phyloP scores from a whole-genome alignment of 2,329 filamentous ascomycete species.

The Trichoderma asperellum region DNA sequence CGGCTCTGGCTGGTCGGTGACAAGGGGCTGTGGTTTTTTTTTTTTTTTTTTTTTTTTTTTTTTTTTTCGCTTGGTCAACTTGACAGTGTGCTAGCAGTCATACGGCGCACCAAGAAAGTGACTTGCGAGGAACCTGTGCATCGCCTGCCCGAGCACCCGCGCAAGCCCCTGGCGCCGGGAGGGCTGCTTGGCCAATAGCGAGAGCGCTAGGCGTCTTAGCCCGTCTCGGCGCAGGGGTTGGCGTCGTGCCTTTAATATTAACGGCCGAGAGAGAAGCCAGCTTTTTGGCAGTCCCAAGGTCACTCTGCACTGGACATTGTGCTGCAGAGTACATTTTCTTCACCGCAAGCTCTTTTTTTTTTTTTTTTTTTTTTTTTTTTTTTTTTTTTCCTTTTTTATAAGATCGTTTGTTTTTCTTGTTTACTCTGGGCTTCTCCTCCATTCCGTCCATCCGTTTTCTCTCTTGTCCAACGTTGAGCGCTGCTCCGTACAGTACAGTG shows the following conservation, averaged over 20 bases:
- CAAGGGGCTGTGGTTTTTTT: neutral
- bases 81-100: too few species aligned
- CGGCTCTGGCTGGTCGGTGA: neutral
- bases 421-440: neutral
- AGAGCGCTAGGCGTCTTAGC: constrained; percentile 33
- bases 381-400: neutral
- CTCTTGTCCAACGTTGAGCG: neutral
- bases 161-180: constrained; percentile 24
- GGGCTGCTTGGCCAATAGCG: constrained; percentile 33
- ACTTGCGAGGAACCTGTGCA: constrained; percentile 17
- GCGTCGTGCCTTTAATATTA: constrained; percentile 38
- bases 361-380: neutral
- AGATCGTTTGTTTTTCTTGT: neutral
- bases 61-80: too few species aligned
- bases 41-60: too few species aligned
- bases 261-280: neutral
- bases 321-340: constrained; percentile 1
- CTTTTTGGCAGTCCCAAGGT: neutral
- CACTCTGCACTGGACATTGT: neutral
- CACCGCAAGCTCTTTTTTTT: neutral
- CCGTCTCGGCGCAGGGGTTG: constrained; percentile 36
- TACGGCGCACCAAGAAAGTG: neutral
- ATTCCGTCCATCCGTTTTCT: neutral
- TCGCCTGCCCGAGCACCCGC: neutral
- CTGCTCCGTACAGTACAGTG: constrained; percentile 1